A percentile compares a stretch with the other conserved stretches of the same genome.
These are phyloP conservation scores for Starmerella apicola DNA, from an alignment of 805 yeast genomes.

Conservation along the genomic window DNA sequence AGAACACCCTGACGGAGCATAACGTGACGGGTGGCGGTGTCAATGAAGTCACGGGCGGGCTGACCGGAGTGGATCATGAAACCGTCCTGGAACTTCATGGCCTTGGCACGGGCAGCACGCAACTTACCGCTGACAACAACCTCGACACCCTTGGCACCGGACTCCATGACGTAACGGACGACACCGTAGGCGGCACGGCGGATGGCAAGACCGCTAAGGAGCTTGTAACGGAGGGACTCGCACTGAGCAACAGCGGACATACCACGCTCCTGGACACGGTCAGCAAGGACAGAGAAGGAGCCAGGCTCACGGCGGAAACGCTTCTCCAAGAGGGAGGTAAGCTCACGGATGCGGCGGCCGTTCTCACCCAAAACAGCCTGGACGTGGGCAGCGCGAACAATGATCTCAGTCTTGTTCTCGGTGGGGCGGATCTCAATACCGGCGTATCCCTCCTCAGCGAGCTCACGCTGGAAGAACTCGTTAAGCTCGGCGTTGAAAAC, in stretches of 20 bases:
- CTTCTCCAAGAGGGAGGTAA: conserved; percentile 94
- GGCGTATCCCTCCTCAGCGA: conserved; percentile 99
- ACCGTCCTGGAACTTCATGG: conserved; percentile 99
- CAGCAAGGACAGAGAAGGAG: conserved; percentile 89
- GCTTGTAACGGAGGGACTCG: conserved; percentile 96
- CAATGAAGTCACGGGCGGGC: conserved; percentile 98
- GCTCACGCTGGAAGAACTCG: conserved; percentile 99
- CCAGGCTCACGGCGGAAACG: conserved; percentile 96
- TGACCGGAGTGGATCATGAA: conserved; percentile 99
- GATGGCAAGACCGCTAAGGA: conserved; percentile 96
- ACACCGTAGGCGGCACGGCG: conserved; percentile 99
- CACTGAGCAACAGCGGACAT: conserved; percentile 99
- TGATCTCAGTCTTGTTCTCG: conserved; percentile 94
- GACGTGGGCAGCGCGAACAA: conserved; percentile 98
- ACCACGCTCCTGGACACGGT: conserved; percentile 99
- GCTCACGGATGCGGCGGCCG: conserved; percentile 99
- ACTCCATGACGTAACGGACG: conserved; percentile 98
- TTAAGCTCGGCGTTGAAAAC: conserved; percentile 99
- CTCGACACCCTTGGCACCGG: conserved; percentile 99
- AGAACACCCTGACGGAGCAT: conserved; percentile 99
- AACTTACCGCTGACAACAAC: conserved; percentile 99
- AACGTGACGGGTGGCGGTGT: conserved; percentile 98
- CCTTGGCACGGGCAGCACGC: conserved; percentile 99
- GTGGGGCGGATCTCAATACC: conserved; percentile 99
- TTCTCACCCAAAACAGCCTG: conserved; percentile 98